These are phyloP conservation scores for Ophiognomonia clavigignenti-juglandacearum DNA, from an alignment of 2,329 filamentous ascomycete genomes.

Conservation along the genomic window DNA sequence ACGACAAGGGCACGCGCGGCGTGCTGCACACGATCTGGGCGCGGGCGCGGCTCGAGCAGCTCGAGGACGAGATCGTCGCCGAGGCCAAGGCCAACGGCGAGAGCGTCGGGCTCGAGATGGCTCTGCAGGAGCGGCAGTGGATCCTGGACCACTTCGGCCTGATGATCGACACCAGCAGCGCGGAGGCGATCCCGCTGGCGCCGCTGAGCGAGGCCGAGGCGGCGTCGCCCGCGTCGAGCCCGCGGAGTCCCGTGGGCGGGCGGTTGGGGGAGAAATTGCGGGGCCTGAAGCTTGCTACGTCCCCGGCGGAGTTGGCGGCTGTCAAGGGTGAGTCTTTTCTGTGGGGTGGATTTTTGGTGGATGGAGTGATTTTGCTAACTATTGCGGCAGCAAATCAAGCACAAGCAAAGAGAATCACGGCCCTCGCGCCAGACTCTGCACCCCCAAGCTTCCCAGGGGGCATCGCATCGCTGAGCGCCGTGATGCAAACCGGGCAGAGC, in stretches of 20 bases:
- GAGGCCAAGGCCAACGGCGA: conserved; percentile 73
- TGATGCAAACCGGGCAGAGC: conserved; percentile 31
- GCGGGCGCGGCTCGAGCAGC: conserved; percentile 69
- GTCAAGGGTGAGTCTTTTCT: conserved; percentile 41
- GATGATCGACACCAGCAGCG: conserved; percentile 30
- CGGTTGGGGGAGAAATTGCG: conserved; percentile 74
- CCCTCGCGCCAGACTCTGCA: conserved; percentile 34
- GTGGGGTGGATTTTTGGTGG: neutral
- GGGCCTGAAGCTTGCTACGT: conserved; percentile 73
- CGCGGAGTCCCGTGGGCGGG: conserved; percentile 59
- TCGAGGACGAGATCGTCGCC: conserved; percentile 70
- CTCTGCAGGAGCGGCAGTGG: conserved; percentile 77
- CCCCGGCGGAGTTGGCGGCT: conserved; percentile 56
- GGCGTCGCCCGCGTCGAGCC: conserved; percentile 27
- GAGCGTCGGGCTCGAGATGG: conserved; percentile 81
- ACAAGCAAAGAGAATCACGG: conserved; percentile 9
- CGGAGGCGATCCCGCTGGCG: conserved; percentile 16
- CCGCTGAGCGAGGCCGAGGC: conserved; percentile 22
- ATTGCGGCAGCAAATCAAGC: conserved; percentile 4
- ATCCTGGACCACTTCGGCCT: conserved; percentile 77
- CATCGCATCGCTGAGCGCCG: conserved; percentile 34
- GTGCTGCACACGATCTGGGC: conserved; percentile 90
- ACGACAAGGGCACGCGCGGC: conserved; percentile 67
- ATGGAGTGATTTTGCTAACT: conserved; percentile 26
- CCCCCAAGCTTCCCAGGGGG: conserved; percentile 44